Evolutionary conservation across 2,329 filamentous ascomycete species (phyloP), one percentile per base, ranked within the genome.

Genomic region (Neocucurbitaria cava): DNA sequence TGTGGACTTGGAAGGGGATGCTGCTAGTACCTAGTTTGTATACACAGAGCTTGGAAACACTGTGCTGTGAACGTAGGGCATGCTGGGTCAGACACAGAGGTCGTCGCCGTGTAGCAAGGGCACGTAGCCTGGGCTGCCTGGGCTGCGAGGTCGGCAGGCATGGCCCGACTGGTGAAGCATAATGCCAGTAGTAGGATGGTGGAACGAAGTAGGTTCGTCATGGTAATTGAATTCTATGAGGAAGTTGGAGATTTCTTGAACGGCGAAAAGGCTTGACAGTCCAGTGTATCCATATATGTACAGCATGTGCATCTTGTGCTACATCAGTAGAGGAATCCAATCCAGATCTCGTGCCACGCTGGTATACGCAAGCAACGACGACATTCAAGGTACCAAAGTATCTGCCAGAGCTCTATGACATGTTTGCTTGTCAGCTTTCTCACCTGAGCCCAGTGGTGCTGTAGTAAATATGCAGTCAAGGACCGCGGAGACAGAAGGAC

Each of bases 51-150:
- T 13, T 46, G 41, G 8, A 57, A 49, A 28, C 59, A 62, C 18
- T 47, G 56, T 33, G 24, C 35, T 23, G 42, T 45, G 36, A 50
- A 58, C 3, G 52, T 6, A 2, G 54, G 44, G 18, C 60, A 63
- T 21, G 26, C 17, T 5, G 45, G 26, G 49, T 58, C 26, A 1
- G 31, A 20, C 5, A 52, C 26, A 21, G 23, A 50, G 23, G 35
- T 38, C 44, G 60, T 61, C 33, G 54, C 52, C 11, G 60, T 63
- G 50, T 53, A 58, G 52, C 60, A 63, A 20, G 59, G 59, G 38
- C 59, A 62, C 18, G 24, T 39, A 28, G 41, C 11, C 15, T 18
- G 21, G 4, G 24, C 23, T 6, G 11, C 7, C n/a, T 18, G 21
- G 4, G 24, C 23, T 6, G 11, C 7, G 6, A 13, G 5, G 5